Conservation (phyloP, 257 asterid species). For the Solanum etuberosum region DNA sequence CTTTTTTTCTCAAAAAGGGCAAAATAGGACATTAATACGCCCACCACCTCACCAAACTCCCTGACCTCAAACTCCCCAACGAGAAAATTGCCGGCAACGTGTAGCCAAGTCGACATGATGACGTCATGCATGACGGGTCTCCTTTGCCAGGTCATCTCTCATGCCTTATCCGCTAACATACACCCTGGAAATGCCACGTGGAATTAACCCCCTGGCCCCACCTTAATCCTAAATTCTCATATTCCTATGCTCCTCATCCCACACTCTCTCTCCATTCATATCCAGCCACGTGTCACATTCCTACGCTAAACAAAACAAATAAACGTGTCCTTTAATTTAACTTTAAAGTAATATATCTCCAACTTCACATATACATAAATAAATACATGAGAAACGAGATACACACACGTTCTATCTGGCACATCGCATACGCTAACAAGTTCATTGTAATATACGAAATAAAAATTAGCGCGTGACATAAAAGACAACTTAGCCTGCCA, state of each 20-base stretch:
- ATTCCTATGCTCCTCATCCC: not conserved
- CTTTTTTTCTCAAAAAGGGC: not conserved
- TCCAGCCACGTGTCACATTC: not conserved
- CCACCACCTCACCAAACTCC: not conserved
- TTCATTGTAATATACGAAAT: not conserved
- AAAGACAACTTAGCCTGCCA: not conserved
- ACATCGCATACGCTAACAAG: not conserved
- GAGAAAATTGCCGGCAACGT: not conserved
- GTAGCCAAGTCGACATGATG: not conserved
- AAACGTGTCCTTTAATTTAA: not conserved
- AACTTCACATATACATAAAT: too few species aligned
- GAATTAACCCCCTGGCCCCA: not conserved
- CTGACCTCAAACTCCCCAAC: not conserved
- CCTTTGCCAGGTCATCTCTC: slow-evolving; percentile 2
- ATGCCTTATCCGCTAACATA: slow-evolving; percentile 19
- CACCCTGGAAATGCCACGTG: slow-evolving; percentile 14
- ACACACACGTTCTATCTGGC: not conserved
- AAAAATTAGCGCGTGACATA: slow-evolving; percentile 21
- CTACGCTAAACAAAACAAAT: not conserved
- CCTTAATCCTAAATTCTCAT: not conserved
- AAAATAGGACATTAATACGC: not conserved
- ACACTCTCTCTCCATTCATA: not conserved
- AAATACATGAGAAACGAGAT: too few species aligned
- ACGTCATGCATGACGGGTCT: slow-evolving; percentile 6
- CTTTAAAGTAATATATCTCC: too few species aligned